phyloP scores from a whole-genome alignment of 805 yeast genomes.

The Barnettozyma pratensis region DNA sequence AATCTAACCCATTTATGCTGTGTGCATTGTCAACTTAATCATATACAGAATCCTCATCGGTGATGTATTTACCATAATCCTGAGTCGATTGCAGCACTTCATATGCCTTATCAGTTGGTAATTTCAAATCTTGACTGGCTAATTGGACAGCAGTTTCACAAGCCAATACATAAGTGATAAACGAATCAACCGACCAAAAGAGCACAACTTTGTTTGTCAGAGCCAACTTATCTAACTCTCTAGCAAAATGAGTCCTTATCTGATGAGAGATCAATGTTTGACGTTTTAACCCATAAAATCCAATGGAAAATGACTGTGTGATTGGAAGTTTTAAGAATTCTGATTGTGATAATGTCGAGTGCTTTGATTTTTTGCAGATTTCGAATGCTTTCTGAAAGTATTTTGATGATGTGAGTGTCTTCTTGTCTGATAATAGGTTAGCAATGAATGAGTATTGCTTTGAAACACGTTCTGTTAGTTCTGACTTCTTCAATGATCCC shows the following conservation, averaged over 20 bases:
- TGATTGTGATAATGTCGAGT: constrained; percentile 37
- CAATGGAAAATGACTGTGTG: constrained; percentile 40
- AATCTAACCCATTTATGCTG: no score
- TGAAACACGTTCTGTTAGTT: constrained; percentile 26
- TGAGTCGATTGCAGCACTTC: constrained; percentile 40
- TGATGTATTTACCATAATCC: constrained; percentile 39
- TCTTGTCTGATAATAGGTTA: constrained; percentile 38
- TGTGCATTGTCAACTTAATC: neutral
- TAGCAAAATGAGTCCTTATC: constrained; percentile 31
- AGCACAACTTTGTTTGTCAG: constrained; percentile 40
- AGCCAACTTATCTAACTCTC: constrained; percentile 25
- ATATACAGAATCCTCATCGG: constrained; percentile 15
- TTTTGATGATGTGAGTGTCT: constrained; percentile 31
- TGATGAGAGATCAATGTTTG: constrained; percentile 44
- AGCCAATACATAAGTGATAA: constrained; percentile 53
- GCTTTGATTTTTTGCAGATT: constrained; percentile 33
- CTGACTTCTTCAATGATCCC: constrained; percentile 14
- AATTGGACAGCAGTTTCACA: constrained; percentile 55
- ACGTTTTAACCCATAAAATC: constrained; percentile 57
- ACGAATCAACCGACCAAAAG: constrained; percentile 59
- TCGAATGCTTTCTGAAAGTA: constrained; percentile 47
- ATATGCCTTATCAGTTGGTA: constrained; percentile 40
- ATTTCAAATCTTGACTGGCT: constrained; percentile 40
- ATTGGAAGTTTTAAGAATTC: constrained; percentile 41
- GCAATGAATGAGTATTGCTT: constrained; percentile 32